Base-by-base conservation (phyloP, 2,329 filamentous ascomycete genomes). In the Pseudogymnoascus sp. region DNA sequence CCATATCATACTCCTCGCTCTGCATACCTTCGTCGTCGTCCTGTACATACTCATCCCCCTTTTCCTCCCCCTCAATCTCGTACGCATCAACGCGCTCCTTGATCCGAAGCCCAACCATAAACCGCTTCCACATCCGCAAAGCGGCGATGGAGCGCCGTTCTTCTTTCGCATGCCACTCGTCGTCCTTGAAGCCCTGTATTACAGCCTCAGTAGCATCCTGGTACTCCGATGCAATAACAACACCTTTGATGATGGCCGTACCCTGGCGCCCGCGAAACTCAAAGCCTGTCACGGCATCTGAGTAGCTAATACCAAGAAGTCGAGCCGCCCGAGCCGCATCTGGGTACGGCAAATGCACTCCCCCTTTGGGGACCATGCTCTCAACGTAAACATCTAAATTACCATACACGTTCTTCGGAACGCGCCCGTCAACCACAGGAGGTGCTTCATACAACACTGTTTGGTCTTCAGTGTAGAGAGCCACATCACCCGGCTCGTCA, bases 331-430 rank as follows among this genome's bases (percentile, higher is more conserved):
- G 83, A 1, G 83, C 79, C 1, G 90, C 88, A 60, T 88, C 78
- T 12, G 78, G 74, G 65, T 83, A 79, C 60, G 70, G 55, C 76
- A 97, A 78, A 73, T 97, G 91, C 1, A 86, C 82, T 1, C 90
- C 93, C 0, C 95, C 93, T 41, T 77, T 76, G 0, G 95, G 95
- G 0, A 97, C 81, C 95, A 99, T 97, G 65, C 86, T 91, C 0
- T 91, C 88, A 9, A 96, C 92, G 72, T 93, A 97, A 40, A 96
- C 83, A 70, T 97, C 95, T 64, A 97, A 88, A 71, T 99, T 99
- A 9, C 92, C 92, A 74, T 91, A 99, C 16, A 88, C 87, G 72
- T 99, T 99, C 76, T 91, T 93, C 0, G 95, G 93, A 1, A 97
- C 83, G 11, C 81, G 79, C 0, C 92, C 93, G 60, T 86, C 77